Base-by-base conservation (phyloP, 2,329 filamentous ascomycete genomes). In the Pyrenophora teres region DNA sequence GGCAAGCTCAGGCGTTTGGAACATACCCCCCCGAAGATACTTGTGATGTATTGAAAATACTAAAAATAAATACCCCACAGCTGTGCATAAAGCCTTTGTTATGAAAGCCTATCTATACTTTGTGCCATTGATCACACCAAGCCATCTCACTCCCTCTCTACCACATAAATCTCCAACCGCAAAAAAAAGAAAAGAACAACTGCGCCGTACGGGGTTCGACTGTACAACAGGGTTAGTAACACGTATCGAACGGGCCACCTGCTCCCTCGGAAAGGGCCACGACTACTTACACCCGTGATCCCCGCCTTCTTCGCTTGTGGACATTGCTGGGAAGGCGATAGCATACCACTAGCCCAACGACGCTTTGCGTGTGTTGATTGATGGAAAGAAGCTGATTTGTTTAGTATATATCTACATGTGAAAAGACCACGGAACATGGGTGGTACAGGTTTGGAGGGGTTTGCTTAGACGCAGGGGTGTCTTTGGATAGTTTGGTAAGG, bases 341-440 rank as follows among this genome's bases (percentile, higher is more conserved):
- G 60, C 64, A 68, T 74, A 72, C 72, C 71, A 74, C 72, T 74
- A 66, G 60, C 60, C 70, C 47, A 74, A 63, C 45, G 54, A 48
- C 63, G 70, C 71, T 25, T 25, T 61, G 39, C 25, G 43, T 44
- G 30, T 38, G 43, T 43, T 7, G 12, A n/a, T 50, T 38, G 37
- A 40, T 42, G 41, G 10, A 16, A 1, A 9, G 41, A 7, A 6
- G 8, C 4, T 1, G 16, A 21, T n/a, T 30, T 52, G 42, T 36
- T 38, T 42, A 37, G 9, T 35, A 16, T 8, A 30, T 33, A 15
- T 21, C 31, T 25, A 4, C 37, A 40, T 23, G 23, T 13, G 5
- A 21, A 21, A 21, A 21, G 19, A 3, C 3, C 3, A 21, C 19
- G 19, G 19, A 21, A 21, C 19, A 21, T 21, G 19, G 19, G 19